phyloP scores from a whole-genome alignment of 2,329 filamentous ascomycete species.

The Tolypocladium tropicale region DNA sequence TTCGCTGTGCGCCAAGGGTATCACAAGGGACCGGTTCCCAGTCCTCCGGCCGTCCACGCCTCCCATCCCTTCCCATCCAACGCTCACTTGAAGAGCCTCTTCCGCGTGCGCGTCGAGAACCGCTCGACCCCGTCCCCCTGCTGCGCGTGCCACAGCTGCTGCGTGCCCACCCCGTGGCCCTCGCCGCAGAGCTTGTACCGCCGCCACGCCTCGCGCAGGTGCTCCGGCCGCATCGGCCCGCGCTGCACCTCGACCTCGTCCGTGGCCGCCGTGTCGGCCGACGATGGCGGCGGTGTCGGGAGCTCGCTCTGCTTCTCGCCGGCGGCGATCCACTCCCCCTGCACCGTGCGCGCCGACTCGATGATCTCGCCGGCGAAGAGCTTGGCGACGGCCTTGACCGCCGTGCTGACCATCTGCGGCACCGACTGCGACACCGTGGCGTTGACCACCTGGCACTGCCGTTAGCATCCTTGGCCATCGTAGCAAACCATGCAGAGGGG shows the following conservation, averaged over 20 bases:
- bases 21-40: no score
- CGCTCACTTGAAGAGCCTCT: conserved; percentile 44
- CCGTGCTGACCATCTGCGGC: conserved; percentile 60
- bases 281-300: conserved; percentile 29
- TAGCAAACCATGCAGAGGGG: neutral
- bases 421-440: conserved; percentile 73
- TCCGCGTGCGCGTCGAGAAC: conserved; percentile 43
- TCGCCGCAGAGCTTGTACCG: conserved; percentile 55
- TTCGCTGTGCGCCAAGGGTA: neutral
- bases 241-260: conserved; percentile 24
- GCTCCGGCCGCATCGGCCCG: conserved; percentile 60
- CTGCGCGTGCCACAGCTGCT: conserved; percentile 52
- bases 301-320: conserved; percentile 48
- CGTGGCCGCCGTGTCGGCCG: conserved; percentile 19
- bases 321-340: conserved; percentile 58
- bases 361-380: conserved; percentile 69
- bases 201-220: conserved; percentile 62
- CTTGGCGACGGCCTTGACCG: conserved; percentile 68
- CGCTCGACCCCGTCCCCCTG: conserved; percentile 49
- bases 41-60: neutral
- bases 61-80: neutral
- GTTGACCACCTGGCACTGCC: conserved; percentile 52
- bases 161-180: conserved; percentile 50
- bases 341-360: conserved; percentile 59
- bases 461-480: neutral